Base-by-base conservation (phyloP, 176 grass and related monocot species). In the Chloris gayana region DNA sequence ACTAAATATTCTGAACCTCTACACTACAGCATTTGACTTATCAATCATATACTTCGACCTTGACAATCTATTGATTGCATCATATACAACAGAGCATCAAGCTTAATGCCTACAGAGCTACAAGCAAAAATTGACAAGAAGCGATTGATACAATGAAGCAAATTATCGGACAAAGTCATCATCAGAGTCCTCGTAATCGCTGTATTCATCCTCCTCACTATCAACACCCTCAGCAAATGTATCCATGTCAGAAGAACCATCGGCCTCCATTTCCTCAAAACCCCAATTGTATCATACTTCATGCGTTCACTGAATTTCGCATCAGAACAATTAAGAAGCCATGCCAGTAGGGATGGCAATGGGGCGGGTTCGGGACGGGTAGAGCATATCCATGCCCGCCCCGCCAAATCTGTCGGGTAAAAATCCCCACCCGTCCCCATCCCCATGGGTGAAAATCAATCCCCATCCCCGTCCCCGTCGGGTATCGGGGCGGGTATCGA, bases 221-320 rank as follows among this genome's bases (percentile, higher is more conserved):
- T 46, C 82, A 30, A 15, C 70, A 37, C 64, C 76, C 58, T 86
- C 70, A 25, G n/a, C 41, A 15, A 67, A 75, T 54, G 41, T 59
- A 69, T 86, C 84, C 47, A 58, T 84, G 71, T 88, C 75, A 62
- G 83, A 86, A 17, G 83, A 88, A 74, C 82, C 73, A 7, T 79
- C 86, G 44, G 24, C n/a, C 53, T 88, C 83, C 88, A 94, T 91
- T 88, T 94, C 92, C 22, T 94, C 92, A 27, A n/a, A n/a, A 94
- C 61, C 12, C 92, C 88, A 31, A 94, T 94, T 31, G 88, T 91
- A 50, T 94, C 92, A 87, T 94, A 94, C 66, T 81, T 86, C 92
- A 94, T 94, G 37, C 88, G 85, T 10, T 91, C 88, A 60, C 86
- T 76, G 31, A 94, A 94, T 50, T 86, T 94, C 2, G 76, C 83